phyloP scores from a whole-genome alignment of 2,329 filamentous ascomycete species.

The Epichloe gansuensis region DNA sequence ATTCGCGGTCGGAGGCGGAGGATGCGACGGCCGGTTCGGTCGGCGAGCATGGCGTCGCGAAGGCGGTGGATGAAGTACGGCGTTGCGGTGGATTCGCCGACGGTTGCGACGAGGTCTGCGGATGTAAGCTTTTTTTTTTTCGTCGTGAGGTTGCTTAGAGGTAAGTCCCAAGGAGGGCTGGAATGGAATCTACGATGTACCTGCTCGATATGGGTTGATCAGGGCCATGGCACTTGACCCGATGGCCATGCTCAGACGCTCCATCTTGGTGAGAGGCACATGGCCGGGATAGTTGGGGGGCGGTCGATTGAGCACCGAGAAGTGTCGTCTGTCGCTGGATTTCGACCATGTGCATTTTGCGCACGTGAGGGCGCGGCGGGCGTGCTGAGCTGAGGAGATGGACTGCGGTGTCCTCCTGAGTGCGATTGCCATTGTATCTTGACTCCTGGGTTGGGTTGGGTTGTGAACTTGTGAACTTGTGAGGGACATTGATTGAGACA shows the following conservation, averaged over 20 bases:
- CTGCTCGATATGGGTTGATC: slow-evolving; percentile 67
- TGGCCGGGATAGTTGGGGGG: slow-evolving; percentile 88
- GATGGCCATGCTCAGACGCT: slow-evolving; percentile 59
- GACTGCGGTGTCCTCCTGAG: slow-evolving; percentile 12
- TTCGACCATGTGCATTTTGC: background rate
- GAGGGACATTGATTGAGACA: background rate
- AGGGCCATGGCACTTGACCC: slow-evolving; percentile 51
- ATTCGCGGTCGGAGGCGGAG: slow-evolving; percentile 82
- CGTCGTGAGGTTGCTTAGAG: background rate
- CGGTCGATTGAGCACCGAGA: slow-evolving; percentile 78
- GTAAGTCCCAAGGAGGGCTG: background rate
- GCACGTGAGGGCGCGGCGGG: slow-evolving; percentile 7
- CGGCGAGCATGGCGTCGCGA: slow-evolving; percentile 77
- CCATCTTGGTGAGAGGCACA: slow-evolving; percentile 69
- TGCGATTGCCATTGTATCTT: slow-evolving; percentile 13
- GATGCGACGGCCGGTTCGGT: slow-evolving; percentile 77
- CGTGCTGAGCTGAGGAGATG: slow-evolving; percentile 8
- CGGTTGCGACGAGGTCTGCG: slow-evolving; percentile 77
- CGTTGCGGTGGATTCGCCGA: slow-evolving; percentile 89
- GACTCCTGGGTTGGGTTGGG: background rate
- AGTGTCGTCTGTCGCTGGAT: slow-evolving; percentile 24
- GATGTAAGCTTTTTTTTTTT: background rate
- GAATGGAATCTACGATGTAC: slow-evolving; percentile 26
- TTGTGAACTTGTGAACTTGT: too few relatives aligned
- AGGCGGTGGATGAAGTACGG: slow-evolving; percentile 92